These are phyloP conservation scores for Cubamyces lactineus DNA, from an alignment of 768 basidiomycete genomes.

Conservation along the genomic window DNA sequence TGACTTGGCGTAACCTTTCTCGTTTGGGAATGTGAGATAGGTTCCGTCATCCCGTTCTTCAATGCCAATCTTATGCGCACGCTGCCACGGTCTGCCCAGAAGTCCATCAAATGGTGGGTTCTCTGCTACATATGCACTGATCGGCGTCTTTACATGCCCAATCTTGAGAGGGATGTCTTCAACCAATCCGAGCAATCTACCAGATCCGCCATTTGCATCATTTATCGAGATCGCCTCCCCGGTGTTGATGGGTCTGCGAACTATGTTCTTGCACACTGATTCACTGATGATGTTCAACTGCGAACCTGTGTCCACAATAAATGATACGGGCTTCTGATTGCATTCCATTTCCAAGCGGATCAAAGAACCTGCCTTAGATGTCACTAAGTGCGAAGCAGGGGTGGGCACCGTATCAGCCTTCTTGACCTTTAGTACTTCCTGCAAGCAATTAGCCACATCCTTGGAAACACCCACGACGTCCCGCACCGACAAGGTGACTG, in stretches of 20 bases:
- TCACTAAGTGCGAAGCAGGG: neutral
- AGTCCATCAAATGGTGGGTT: slow-evolving; percentile 27
- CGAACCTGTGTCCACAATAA: slow-evolving; percentile 22
- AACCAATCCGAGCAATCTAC: slow-evolving; percentile 9
- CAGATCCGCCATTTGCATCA: slow-evolving; percentile 19
- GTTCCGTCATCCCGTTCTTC: slow-evolving; percentile 35
- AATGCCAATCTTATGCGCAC: slow-evolving; percentile 32
- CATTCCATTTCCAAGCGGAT: slow-evolving; percentile 13
- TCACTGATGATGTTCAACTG: slow-evolving; percentile 15
- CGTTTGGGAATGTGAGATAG: slow-evolving; percentile 32
- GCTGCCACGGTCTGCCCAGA: slow-evolving; percentile 33
- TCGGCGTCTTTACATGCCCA: slow-evolving; percentile 10
- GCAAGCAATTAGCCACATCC: slow-evolving; percentile 9
- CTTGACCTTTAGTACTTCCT: slow-evolving; percentile 14
- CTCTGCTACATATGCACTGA: slow-evolving; percentile 14
- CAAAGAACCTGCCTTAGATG: neutral
- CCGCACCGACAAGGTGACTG: slow-evolving; percentile 14
- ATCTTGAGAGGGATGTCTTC: slow-evolving; percentile 14
- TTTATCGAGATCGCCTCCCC: slow-evolving; percentile 3
- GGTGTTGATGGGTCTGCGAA: slow-evolving; percentile 4
- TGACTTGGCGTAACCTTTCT: slow-evolving; percentile 3
- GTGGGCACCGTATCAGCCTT: neutral
- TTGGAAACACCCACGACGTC: slow-evolving; percentile 11
- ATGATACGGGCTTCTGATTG: slow-evolving; percentile 1
- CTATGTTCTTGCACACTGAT: slow-evolving; percentile 1